phyloP scores from a whole-genome alignment of 106 monocot species.

The Dendrobium chrysotoxum region DNA sequence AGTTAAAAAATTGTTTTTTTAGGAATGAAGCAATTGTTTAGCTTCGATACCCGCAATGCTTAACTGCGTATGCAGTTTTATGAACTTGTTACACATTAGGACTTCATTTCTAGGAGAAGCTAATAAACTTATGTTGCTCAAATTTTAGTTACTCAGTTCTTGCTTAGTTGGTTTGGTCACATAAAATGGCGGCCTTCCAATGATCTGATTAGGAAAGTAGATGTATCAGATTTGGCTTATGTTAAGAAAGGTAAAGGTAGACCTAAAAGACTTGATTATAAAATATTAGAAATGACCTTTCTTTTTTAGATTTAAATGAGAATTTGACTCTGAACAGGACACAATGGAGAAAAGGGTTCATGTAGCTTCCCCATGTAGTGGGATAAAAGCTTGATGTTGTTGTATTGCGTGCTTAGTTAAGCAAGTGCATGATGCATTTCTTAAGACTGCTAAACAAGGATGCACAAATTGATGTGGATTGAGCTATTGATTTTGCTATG shows the following conservation, averaged over 20 bases:
- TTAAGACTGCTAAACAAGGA: background rate
- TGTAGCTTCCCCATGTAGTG: background rate
- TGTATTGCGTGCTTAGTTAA: too few relatives aligned
- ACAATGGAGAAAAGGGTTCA: too few relatives aligned
- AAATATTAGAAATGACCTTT: too few relatives aligned
- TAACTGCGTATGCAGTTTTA: background rate
- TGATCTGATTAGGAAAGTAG: too few relatives aligned
- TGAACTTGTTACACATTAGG: background rate
- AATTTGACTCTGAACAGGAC: too few relatives aligned
- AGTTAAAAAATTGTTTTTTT: background rate
- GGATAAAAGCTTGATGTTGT: background rate
- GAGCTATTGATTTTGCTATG: background rate
- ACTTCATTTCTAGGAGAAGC: background rate
- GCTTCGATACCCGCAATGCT: background rate
- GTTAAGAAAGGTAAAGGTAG: too few relatives aligned
- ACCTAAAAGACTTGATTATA: too few relatives aligned
- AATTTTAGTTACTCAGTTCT: background rate
- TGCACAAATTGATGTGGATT: background rate
- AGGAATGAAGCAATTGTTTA: background rate
- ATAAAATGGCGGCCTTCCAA: background rate
- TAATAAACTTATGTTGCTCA: background rate
- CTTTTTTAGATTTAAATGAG: too few relatives aligned
- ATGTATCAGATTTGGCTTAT: too few relatives aligned
- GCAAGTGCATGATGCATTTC: background rate
- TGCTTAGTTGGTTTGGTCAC: background rate